Conservation (phyloP, 305 asterid species). For the Salvia sclarea region DNA sequence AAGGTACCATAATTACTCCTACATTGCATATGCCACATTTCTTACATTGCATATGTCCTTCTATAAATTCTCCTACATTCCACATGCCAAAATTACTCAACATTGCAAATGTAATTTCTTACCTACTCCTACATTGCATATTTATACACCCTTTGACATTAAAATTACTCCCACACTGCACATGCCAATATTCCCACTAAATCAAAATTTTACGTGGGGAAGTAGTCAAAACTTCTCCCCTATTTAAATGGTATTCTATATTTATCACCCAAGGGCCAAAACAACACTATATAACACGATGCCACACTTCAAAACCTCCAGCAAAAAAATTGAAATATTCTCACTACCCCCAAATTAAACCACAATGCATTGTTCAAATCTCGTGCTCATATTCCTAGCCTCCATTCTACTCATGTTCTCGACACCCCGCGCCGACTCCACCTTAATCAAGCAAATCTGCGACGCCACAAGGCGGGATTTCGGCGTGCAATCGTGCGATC, state of each 20-base stretch:
- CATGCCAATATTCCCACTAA: background rate
- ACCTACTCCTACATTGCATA: background rate
- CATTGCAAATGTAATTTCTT: no score
- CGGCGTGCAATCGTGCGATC: conserved; percentile 6
- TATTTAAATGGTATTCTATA: background rate
- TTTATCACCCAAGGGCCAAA: background rate
- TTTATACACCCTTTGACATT: background rate
- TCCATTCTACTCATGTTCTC: background rate
- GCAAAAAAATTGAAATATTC: background rate
- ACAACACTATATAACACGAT: background rate
- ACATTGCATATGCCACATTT: background rate
- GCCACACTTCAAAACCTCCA: background rate
- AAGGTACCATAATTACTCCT: background rate
- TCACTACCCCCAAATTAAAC: background rate
- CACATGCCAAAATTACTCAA: background rate
- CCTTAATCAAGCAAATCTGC: conserved; percentile 30
- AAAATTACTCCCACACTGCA: background rate
- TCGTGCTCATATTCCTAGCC: background rate
- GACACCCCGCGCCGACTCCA: background rate
- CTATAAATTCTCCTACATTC: background rate
- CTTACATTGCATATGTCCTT: background rate
- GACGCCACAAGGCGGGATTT: background rate
- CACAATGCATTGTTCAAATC: background rate
- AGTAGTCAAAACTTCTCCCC: background rate
- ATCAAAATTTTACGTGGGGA: background rate